Percentiles rank a stretch among this genome's conserved stretches.
phyloP scores from a whole-genome alignment of 2,329 filamentous ascomycete genomes.

The Mycosphaerella sp. region DNA sequence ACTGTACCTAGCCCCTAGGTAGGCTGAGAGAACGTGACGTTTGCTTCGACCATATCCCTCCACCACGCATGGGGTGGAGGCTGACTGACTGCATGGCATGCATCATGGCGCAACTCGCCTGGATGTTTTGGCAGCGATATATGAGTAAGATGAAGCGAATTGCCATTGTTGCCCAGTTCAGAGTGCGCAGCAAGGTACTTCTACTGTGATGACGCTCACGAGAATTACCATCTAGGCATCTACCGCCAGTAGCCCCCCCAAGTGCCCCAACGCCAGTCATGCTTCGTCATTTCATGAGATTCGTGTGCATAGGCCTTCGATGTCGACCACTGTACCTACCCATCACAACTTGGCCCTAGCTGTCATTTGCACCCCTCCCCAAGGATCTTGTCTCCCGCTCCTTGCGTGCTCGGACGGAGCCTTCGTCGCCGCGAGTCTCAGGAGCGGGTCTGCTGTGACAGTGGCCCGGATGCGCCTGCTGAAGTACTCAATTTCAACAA shows the following conservation, averaged over 20 bases:
- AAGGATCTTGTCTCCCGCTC: neutral
- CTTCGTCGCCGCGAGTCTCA: slow-evolving; percentile 3
- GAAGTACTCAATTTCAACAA: slow-evolving; percentile 58
- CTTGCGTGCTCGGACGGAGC: neutral
- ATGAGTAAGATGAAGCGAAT: neutral
- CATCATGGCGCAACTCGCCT: neutral
- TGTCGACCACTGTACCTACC: neutral
- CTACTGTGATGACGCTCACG: neutral
- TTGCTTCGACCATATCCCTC: neutral
- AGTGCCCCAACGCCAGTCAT: neutral
- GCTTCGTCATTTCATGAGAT: neutral
- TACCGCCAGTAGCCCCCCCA: neutral
- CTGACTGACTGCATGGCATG: neutral
- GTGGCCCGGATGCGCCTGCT: slow-evolving; percentile 50
- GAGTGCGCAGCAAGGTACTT: neutral
- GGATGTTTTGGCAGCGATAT: neutral
- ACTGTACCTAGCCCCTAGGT: no score
- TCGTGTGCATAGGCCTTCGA: neutral
- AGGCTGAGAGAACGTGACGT: neutral
- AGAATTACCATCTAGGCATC: neutral
- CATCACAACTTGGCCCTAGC: slow-evolving; percentile 11
- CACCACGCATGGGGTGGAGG: no score
- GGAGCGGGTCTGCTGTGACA: slow-evolving; percentile 31
- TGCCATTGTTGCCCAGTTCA: neutral
- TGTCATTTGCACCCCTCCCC: slow-evolving; percentile 4